phyloP scores from a whole-genome alignment of 2,329 filamentous ascomycete genomes.

The Dactylonectria estremocensis region DNA sequence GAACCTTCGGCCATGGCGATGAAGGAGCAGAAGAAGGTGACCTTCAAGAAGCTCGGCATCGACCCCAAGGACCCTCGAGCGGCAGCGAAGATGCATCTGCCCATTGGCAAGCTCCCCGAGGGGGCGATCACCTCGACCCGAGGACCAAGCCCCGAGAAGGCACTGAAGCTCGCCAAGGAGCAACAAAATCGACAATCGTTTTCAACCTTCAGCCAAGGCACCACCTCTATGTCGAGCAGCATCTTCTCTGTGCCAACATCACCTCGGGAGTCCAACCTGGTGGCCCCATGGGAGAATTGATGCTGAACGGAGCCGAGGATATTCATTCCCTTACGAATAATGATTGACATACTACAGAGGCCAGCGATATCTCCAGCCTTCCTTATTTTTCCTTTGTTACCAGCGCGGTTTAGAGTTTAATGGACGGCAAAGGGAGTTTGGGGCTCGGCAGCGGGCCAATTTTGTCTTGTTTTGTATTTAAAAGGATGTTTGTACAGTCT shows the following conservation, averaged over 20 bases:
- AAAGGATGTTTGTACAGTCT: neutral
- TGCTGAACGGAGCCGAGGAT: neutral
- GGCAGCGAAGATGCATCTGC: slow-evolving; percentile 62
- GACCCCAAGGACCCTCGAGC: slow-evolving; percentile 60
- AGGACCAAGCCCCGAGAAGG: slow-evolving; percentile 64
- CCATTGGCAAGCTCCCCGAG: slow-evolving; percentile 61
- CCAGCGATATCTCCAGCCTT: slow-evolving; percentile 15
- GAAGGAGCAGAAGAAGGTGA: slow-evolving; percentile 61
- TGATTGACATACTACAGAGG: slow-evolving; percentile 22
- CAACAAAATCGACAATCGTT: slow-evolving; percentile 51
- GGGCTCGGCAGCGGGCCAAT: neutral
- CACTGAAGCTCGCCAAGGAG: slow-evolving; percentile 54
- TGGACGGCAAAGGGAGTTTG: slow-evolving; percentile 9
- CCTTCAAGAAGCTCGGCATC: slow-evolving; percentile 62
- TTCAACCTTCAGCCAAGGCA: slow-evolving; percentile 43
- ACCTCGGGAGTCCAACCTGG: slow-evolving; percentile 47
- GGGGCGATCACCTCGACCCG: slow-evolving; percentile 63
- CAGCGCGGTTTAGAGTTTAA: slow-evolving; percentile 28
- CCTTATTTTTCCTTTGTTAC: slow-evolving; percentile 27
- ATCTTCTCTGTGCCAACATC: slow-evolving; percentile 51
- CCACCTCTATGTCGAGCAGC: slow-evolving; percentile 55
- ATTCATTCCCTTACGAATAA: slow-evolving; percentile 22
- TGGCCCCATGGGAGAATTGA: slow-evolving; percentile 54
- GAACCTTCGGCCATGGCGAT: slow-evolving; percentile 67
- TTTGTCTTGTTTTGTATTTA: too few species aligned